These are phyloP conservation scores for Pythium rhizo-oryzae DNA, from an alignment of 352 stramenopile species.

Conservation along the genomic window DNA sequence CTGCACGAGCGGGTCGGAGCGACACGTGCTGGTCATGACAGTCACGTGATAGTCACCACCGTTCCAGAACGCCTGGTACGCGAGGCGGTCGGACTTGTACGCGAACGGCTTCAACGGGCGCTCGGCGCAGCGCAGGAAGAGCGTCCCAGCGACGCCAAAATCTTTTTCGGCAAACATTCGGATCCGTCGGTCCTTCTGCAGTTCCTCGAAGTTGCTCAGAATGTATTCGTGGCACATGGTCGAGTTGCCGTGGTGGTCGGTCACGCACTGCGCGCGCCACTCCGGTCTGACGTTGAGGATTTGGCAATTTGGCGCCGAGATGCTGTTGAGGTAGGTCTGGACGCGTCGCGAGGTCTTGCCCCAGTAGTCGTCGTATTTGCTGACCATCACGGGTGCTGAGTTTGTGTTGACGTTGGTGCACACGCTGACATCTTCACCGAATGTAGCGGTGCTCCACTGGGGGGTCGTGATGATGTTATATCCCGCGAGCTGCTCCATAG, in stretches of 20 bases:
- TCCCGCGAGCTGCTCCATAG: constrained; percentile 31
- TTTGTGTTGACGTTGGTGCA: constrained; percentile 36
- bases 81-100: constrained; percentile 60
- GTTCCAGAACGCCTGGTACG: constrained; percentile 51
- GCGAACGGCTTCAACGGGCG: constrained; percentile 39
- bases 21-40: constrained; percentile 53
- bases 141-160: constrained; percentile 40
- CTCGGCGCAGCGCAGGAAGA: constrained; percentile 52
- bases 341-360: constrained; percentile 29
- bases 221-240: constrained; percentile 47
- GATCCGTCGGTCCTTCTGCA: constrained; percentile 37
- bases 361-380: constrained; percentile 37
- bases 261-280: constrained; percentile 34
- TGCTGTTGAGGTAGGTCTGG: constrained; percentile 34
- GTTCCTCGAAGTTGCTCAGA: constrained; percentile 42
- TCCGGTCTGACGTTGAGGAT: constrained; percentile 30
- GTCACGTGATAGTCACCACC: constrained; percentile 47
- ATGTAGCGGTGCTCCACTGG: constrained; percentile 16
- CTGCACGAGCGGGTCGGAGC: constrained; percentile 39
- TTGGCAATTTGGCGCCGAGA: constrained; percentile 37
- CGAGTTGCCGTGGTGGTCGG: constrained; percentile 27
- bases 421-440: constrained; percentile 29
- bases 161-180: constrained; percentile 40
- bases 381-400: constrained; percentile 26
- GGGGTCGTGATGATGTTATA: constrained; percentile 33